These are phyloP conservation scores for Lasiodiplodia gonubiensis DNA, from an alignment of 2,329 filamentous ascomycete species.

Conservation along the genomic window DNA sequence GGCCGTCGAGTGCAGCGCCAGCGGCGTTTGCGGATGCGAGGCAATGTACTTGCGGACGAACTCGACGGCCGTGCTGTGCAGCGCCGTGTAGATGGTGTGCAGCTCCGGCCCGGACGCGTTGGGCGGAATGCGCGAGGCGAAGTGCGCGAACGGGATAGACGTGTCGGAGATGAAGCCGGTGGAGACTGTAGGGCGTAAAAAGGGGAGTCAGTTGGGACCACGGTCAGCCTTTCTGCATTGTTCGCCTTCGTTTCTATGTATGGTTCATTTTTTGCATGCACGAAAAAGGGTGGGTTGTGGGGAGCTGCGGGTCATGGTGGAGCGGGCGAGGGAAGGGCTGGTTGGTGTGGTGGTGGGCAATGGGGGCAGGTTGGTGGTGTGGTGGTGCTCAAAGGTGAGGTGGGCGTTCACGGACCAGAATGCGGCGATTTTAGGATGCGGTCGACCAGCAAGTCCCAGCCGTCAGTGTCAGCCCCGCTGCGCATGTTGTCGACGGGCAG, in stretches of 20 bases:
- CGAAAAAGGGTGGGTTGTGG: background rate
- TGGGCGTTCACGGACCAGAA: constrained; percentile 20
- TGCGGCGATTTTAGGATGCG: constrained; percentile 36
- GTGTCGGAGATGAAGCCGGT: constrained; percentile 36
- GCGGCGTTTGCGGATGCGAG: constrained; percentile 44
- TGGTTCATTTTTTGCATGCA: background rate
- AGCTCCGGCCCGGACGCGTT: constrained; percentile 48
- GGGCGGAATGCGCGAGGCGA: constrained; percentile 49
- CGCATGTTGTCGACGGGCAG: constrained; percentile 68
- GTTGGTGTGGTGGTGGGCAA: constrained; percentile 15
- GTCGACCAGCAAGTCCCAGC: constrained; percentile 60
- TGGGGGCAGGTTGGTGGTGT: constrained; percentile 16
- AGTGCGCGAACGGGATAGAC: constrained; percentile 58
- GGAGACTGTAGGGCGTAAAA: constrained; percentile 25
- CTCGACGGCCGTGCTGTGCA: constrained; percentile 43
- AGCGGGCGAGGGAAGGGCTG: background rate
- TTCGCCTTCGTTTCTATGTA: background rate
- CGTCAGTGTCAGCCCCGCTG: constrained; percentile 50
- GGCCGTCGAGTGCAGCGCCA: constrained; percentile 36
- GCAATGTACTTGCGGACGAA: constrained; percentile 50
- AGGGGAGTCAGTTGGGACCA: background rate
- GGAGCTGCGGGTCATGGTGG: background rate
- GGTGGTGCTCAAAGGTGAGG: background rate
- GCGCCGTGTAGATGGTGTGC: constrained; percentile 41
- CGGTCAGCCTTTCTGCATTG: background rate